A percentile compares a stretch with the other conserved stretches of the same genome.
phyloP scores from a whole-genome alignment of 768 basidiomycete genomes.

The Boletellus ananas region DNA sequence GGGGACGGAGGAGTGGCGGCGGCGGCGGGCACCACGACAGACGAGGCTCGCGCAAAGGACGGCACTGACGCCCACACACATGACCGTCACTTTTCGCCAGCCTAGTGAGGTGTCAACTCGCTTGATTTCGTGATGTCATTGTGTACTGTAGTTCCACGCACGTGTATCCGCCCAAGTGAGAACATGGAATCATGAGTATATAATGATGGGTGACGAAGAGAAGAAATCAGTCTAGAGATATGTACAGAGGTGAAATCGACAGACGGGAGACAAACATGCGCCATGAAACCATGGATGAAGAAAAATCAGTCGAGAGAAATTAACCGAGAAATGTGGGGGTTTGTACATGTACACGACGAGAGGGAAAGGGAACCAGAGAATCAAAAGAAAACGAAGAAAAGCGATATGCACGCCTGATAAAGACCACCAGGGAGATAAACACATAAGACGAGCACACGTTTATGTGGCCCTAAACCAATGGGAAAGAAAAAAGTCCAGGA shows the following conservation, averaged over 20 bases:
- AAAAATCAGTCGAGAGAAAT: slow-evolving; percentile 1
- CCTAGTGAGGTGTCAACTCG: neutral
- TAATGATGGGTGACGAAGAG: neutral
- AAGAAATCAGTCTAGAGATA: slow-evolving; percentile 11
- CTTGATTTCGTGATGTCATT: slow-evolving; percentile 1
- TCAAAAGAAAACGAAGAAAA: neutral
- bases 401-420: neutral
- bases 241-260: neutral
- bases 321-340: neutral
- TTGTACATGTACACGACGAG: slow-evolving; percentile 14
- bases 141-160: neutral
- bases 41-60: slow-evolving; percentile 26
- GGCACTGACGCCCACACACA: slow-evolving; percentile 11
- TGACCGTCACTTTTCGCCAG: too few species aligned
- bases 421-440: neutral
- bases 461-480: neutral
- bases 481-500: neutral
- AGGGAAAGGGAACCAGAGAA: neutral
- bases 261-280: too few species aligned
- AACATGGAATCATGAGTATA: neutral
- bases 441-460: neutral
- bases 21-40: slow-evolving; percentile 33
- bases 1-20: slow-evolving; percentile 33
- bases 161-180: neutral
- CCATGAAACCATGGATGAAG: too few species aligned